Evolutionary conservation across 345 rosid species (phyloP).

Genomic region (Noccaea caerulescens): DNA sequence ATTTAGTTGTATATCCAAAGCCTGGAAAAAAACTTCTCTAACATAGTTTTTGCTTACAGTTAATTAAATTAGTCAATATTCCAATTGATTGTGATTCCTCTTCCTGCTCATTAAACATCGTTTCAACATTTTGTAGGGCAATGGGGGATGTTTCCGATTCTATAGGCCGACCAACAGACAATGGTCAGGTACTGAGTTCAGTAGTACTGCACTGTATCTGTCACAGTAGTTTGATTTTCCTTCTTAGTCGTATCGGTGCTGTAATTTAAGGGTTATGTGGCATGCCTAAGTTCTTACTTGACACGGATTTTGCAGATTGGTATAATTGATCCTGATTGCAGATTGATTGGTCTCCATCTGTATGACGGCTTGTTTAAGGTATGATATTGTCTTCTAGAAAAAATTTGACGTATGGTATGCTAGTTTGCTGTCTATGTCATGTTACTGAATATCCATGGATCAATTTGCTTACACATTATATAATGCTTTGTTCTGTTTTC

Average conservation of each 20-base stretch:
- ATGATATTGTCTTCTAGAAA: slow-evolving; percentile 16
- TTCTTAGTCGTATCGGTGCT: slow-evolving; percentile 1
- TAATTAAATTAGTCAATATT: not conserved
- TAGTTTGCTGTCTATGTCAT: slow-evolving; percentile 6
- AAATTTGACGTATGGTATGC: slow-evolving; percentile 13
- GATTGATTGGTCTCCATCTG: slow-evolving; percentile 91
- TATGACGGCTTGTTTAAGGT: slow-evolving; percentile 98
- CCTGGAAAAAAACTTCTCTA: not conserved
- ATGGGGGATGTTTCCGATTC: slow-evolving; percentile 99
- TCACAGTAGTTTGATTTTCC: slow-evolving; percentile 9
- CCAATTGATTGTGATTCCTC: not conserved
- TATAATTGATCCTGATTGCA: slow-evolving; percentile 94
- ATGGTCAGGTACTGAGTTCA: slow-evolving; percentile 73
- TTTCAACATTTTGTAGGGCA: slow-evolving; percentile 52
- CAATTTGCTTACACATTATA: not conserved
- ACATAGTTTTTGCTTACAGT: slow-evolving; percentile 22
- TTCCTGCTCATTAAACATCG: not conserved
- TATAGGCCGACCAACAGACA: slow-evolving; percentile 87
- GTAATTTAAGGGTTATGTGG: not conserved
- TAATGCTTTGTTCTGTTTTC: not conserved
- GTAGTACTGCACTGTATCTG: slow-evolving; percentile 8
- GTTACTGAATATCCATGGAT: slow-evolving; percentile 14
- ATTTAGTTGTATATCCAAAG: not conserved
- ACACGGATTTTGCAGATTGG: slow-evolving; percentile 61
- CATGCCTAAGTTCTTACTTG: slow-evolving; percentile 20